Evolutionary conservation across 257 asterid genomes (phyloP).

Genomic region (Nicotiana sylvestris): DNA sequence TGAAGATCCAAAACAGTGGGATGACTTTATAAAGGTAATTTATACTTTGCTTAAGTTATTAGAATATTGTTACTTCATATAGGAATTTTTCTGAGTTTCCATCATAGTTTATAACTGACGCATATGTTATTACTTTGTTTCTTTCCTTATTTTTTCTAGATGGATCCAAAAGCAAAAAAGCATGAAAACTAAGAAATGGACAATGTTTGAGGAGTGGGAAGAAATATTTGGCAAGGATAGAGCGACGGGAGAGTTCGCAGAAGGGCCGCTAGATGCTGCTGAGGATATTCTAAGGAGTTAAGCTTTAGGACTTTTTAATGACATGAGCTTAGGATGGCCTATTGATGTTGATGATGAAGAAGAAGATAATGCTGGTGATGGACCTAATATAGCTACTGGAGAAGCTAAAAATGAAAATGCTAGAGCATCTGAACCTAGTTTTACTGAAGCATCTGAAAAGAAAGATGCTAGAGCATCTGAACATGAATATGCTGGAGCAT

Average conservation of each 20-base stretch:
- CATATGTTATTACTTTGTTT: too few relatives aligned
- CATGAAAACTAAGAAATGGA: neutral
- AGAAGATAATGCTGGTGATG: neutral
- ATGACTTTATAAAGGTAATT: too few relatives aligned
- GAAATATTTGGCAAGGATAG: neutral
- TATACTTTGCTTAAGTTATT: too few relatives aligned
- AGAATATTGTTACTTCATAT: too few relatives aligned
- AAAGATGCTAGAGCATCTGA: neutral
- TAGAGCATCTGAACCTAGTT: neutral
- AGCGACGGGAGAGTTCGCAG: neutral
- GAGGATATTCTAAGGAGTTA: neutral
- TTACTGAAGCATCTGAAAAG: neutral
- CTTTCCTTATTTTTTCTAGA: too few relatives aligned
- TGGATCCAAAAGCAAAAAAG: neutral
- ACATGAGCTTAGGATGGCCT: neutral
- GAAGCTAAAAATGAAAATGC: neutral
- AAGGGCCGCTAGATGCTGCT: neutral
- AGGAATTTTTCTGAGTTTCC: too few relatives aligned
- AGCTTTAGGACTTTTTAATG: neutral
- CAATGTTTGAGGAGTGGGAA: neutral
- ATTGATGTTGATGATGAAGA: neutral
- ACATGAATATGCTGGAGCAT: neutral
- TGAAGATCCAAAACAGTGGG: neutral
- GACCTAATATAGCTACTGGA: neutral
- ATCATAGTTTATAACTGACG: too few relatives aligned